Percentiles rank a stretch among this genome's conserved stretches.
Conservation (phyloP, 2,329 filamentous ascomycete species). For the Diplodia intermedia region DNA sequence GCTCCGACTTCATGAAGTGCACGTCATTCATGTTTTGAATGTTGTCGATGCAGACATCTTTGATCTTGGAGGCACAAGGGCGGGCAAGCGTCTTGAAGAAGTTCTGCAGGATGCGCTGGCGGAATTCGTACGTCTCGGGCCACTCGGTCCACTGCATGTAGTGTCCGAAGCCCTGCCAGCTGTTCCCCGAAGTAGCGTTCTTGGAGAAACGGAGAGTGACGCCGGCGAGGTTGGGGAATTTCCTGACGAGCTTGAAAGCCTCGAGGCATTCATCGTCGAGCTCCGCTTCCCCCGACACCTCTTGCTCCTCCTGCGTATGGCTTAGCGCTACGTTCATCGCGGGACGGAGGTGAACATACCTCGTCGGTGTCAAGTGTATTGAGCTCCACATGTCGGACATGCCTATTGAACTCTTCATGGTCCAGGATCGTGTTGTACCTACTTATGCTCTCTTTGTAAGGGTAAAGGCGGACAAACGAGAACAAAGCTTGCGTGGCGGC, state of each 20-base stretch:
- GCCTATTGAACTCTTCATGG: background rate
- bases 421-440: background rate
- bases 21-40: slow-evolving; percentile 8
- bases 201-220: background rate
- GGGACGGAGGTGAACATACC: background rate
- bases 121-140: background rate
- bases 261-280: background rate
- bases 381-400: background rate
- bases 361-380: background rate
- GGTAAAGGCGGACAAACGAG: background rate
- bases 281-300: background rate
- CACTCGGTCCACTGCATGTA: background rate
- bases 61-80: background rate
- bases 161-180: background rate
- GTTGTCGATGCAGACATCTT: slow-evolving; percentile 1
- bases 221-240: background rate
- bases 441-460: background rate
- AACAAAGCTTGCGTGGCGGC: background rate
- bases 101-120: background rate
- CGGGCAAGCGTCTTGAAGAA: background rate
- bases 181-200: background rate
- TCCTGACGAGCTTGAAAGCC: background rate
- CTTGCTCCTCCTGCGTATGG: background rate
- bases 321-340: background rate
- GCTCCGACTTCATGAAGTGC: slow-evolving; percentile 1